Evolutionary conservation across 1,139 yeast species (phyloP), one percentile per base, ranked within the genome.

Genomic region (Sugiyamaella neomexicana): DNA sequence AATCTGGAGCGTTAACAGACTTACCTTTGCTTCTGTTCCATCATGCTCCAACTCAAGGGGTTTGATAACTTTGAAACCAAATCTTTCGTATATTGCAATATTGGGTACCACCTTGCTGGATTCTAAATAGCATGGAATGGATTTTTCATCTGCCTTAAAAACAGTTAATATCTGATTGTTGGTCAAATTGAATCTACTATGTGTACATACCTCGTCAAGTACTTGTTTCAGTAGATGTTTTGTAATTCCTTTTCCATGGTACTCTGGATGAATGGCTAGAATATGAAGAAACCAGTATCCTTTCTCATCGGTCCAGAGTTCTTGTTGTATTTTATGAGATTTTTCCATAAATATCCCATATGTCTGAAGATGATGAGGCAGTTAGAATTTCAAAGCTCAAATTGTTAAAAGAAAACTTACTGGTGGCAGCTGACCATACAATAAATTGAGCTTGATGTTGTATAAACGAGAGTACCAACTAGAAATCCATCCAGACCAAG

Each of bases 191-290:
- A 5, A 27, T 25, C 13, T 17, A 8, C 10, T 12, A 46, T 5
- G 8, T 10, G 13, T n/a, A 46, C 50, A 5, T 46, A 46, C 50
- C 50, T 38, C 40, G 13, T 46, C 44, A n/a, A 46, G 17, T 3
- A 38, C 27, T 17, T 39, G 20, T 25, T 27, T 23, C 5, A 46
- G 15, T 2, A 48, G 36, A 9, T 32, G 1, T 8, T 15, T 40
- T 32, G 46, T 39, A 32, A 48, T 48, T 32, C 52, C 52, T 40
- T 16, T 31, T 25, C 52, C 46, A 20, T 48, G 52, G 34, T 48
- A 48, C 3, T 31, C 46, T 2, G 46, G 52, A n/a, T 34, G 41
- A 10, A 48, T 31, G 12, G 31, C 46, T 31, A 48, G 46, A 32
- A 47, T 38, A 27, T 47, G 45, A 10, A 47, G 31, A 34, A 27